Conservation (phyloP, 371 early-diverging fungal species). For the Zopfochytrium polystomum region DNA sequence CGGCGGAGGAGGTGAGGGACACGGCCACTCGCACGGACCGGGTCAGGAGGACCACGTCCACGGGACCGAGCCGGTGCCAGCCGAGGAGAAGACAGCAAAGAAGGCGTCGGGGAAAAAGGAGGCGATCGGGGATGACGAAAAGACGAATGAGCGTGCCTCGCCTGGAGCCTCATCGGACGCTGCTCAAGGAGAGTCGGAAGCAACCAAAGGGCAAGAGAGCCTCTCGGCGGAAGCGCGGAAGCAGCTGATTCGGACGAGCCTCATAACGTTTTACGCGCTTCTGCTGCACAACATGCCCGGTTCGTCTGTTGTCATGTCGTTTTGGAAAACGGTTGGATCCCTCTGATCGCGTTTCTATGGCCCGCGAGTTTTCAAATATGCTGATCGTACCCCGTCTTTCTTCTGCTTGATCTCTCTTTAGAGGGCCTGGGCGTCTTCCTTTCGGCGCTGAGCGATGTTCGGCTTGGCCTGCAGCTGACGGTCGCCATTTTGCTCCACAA, state of each 20-base stretch:
- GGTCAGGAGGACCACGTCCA: conserved; percentile 6
- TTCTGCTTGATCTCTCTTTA: neutral
- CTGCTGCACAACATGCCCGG: conserved; percentile 43
- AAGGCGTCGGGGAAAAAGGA: neutral
- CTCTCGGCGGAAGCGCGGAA: conserved; percentile 23
- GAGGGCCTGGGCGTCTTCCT: conserved; percentile 57
- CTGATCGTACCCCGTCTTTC: neutral
- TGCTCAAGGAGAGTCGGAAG: too few relatives aligned
- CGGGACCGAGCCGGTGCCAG: neutral
- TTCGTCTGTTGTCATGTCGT: conserved; percentile 1
- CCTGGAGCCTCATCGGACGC: neutral
- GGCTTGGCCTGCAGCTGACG: conserved; percentile 48
- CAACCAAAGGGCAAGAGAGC: conserved; percentile 10
- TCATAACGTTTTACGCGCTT: conserved; percentile 47
- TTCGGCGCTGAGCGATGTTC: conserved; percentile 41
- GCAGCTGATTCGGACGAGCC: conserved; percentile 40
- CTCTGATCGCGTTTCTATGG: too few relatives aligned
- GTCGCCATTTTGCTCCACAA: conserved; percentile 55
- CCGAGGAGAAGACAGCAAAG: neutral
- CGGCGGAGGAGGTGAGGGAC: conserved; percentile 21
- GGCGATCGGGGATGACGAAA: conserved; percentile 2
- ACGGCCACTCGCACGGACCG: conserved; percentile 7
- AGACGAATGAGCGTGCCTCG: conserved; percentile 5
- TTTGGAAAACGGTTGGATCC: too few relatives aligned
- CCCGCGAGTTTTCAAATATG: too few relatives aligned